A percentile compares a stretch with the other conserved stretches of the same genome.
phyloP scores from a whole-genome alignment of 176 grass and related monocot genomes.

The Oryza officinalis region DNA sequence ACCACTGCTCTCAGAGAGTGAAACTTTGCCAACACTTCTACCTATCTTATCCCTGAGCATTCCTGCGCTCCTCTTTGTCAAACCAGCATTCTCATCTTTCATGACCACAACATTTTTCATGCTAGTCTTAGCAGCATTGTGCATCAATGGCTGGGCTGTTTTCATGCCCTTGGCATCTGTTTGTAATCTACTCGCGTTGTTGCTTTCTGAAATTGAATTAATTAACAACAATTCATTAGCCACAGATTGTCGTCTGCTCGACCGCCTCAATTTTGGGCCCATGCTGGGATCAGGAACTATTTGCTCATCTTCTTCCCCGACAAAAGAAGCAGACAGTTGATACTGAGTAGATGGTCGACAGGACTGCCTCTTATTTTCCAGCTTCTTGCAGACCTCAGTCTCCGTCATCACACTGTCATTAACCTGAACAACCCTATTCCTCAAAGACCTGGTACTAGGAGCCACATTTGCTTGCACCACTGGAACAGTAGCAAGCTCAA shows the following conservation, averaged over 20 bases:
- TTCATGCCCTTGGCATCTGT: constrained; percentile 1
- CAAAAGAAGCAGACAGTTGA: constrained; percentile 15
- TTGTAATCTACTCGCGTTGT: neutral
- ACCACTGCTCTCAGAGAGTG: neutral
- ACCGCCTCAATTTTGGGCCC: neutral
- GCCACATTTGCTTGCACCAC: constrained; percentile 12
- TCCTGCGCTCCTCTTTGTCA: neutral
- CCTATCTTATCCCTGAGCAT: neutral
- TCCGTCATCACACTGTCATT: neutral
- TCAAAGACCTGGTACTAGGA: constrained; percentile 26
- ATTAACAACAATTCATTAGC: neutral
- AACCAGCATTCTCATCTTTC: neutral
- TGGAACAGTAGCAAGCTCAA: neutral
- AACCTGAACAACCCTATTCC: constrained; percentile 25
- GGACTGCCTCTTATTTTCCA: constrained; percentile 10
- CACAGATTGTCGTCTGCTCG: neutral
- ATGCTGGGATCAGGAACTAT: constrained; percentile 15
- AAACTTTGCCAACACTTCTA: neutral
- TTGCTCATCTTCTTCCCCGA: constrained; percentile 13
- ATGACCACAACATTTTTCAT: constrained; percentile 11
- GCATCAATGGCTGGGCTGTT: neutral
- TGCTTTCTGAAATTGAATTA: constrained; percentile 20
- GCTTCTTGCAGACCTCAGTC: neutral
- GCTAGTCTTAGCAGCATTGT: neutral
- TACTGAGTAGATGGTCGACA: constrained; percentile 3